Conservation (phyloP, 306 rosid genomes). For the Psophocarpus tetragonolobus region DNA sequence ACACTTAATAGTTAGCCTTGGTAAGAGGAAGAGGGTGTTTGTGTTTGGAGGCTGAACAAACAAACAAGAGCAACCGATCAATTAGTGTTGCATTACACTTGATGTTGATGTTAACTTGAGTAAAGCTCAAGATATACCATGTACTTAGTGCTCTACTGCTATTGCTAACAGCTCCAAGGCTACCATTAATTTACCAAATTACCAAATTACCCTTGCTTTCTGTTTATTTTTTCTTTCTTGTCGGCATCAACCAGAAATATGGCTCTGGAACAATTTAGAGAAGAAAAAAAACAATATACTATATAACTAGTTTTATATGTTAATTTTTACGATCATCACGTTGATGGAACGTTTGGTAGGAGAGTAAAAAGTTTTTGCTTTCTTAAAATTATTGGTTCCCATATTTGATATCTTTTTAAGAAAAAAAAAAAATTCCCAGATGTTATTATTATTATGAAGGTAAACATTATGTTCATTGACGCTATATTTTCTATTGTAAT, state of each 20-base stretch:
- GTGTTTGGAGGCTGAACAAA: background rate
- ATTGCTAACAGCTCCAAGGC: background rate
- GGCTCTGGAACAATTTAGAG: too few species aligned
- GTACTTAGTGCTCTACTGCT: background rate
- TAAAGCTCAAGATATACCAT: constrained; percentile 26
- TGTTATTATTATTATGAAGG: too few species aligned
- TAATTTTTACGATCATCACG: too few species aligned
- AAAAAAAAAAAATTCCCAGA: too few species aligned
- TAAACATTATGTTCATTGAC: too few species aligned
- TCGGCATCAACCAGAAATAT: background rate
- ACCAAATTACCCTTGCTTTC: background rate
- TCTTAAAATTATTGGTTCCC: too few species aligned
- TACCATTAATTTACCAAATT: background rate
- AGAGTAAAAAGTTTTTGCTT: too few species aligned
- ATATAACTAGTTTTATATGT: too few species aligned
- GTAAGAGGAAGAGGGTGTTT: background rate
- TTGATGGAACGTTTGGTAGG: too few species aligned
- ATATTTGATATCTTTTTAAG: too few species aligned
- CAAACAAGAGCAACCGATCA: background rate
- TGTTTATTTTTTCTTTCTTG: background rate
- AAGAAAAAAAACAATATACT: too few species aligned
- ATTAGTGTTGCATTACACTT: background rate
- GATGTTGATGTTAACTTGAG: constrained; percentile 22
- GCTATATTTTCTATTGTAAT: too few species aligned
- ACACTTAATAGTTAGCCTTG: background rate